Conservation (phyloP, 2,329 filamentous ascomycete genomes). For the Pyrenophora seminiperda region DNA sequence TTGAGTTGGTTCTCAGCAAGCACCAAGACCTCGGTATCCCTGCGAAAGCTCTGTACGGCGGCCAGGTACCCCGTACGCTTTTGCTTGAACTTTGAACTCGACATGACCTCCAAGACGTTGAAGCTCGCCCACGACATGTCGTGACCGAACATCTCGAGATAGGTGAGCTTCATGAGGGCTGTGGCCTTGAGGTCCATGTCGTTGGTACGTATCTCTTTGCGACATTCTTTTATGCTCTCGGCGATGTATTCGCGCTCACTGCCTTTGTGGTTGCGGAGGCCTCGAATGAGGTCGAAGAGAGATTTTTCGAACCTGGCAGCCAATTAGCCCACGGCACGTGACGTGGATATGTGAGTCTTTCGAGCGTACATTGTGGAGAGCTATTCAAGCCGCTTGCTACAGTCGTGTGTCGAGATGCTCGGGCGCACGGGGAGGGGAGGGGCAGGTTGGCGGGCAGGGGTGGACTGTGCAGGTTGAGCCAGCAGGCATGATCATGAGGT, state of each 20-base stretch:
- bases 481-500: conserved; percentile 43
- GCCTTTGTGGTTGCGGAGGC: conserved; percentile 92
- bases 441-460: conserved; percentile 27
- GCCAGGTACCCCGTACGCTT: conserved; percentile 95
- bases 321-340: conserved; percentile 11
- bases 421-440: conserved; percentile 37
- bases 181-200: conserved; percentile 99
- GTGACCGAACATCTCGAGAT: conserved; percentile 98
- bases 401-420: conserved; percentile 22
- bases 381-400: conserved; percentile 21
- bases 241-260: conserved; percentile 95
- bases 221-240: conserved; percentile 92
- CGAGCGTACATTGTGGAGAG: conserved; percentile 32
- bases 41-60: conserved; percentile 92
- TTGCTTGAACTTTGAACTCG: conserved; percentile 89
- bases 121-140: conserved; percentile 99
- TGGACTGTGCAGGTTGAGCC: conserved; percentile 26
- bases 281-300: conserved; percentile 96
- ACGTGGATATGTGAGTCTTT: no score
- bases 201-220: conserved; percentile 85
- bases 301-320: conserved; percentile 95
- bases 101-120: conserved; percentile 99
- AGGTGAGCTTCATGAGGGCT: conserved; percentile 91
- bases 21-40: conserved; percentile 97
- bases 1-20: conserved; percentile 94